Evolutionary conservation across 2,329 filamentous ascomycete genomes (phyloP).

Genomic region (Alternaria sp.): DNA sequence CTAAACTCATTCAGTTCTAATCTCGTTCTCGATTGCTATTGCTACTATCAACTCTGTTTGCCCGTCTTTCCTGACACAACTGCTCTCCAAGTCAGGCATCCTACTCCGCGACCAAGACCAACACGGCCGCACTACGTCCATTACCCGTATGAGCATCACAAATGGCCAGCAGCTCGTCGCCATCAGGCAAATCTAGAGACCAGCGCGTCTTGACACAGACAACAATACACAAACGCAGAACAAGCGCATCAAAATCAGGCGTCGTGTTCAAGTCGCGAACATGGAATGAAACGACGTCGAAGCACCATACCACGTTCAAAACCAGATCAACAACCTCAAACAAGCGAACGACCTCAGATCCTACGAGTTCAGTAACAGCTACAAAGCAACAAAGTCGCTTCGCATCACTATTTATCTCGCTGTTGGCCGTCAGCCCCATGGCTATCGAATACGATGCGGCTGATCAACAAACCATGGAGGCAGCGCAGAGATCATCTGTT

Average conservation of each 20-base stretch:
- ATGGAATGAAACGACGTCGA: not conserved
- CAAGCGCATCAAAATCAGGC: constrained; percentile 1
- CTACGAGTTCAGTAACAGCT: constrained; percentile 8
- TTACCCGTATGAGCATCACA: not conserved
- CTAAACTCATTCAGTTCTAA: not conserved
- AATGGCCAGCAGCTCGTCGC: not conserved
- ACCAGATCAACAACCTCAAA: not conserved
- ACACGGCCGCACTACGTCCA: not conserved
- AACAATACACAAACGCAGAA: not conserved
- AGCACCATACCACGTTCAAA: not conserved
- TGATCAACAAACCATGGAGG: constrained; percentile 27
- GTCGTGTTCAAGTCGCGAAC: constrained; percentile 14
- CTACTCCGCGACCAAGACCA: not conserved
- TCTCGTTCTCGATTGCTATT: not conserved
- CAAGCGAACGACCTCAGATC: not conserved
- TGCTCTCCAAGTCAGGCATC: no score
- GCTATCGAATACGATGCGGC: constrained; percentile 24
- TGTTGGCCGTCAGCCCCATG: constrained; percentile 26
- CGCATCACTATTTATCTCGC: constrained; percentile 28
- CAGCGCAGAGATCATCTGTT: constrained; percentile 19
- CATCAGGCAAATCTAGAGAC: not conserved
- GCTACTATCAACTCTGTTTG: not conserved
- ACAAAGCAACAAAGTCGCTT: constrained; percentile 26
- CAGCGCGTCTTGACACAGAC: not conserved
- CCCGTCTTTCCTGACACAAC: not conserved